Evolutionary conservation across 306 rosid genomes (phyloP).

Genomic region (Abrus precatorius): DNA sequence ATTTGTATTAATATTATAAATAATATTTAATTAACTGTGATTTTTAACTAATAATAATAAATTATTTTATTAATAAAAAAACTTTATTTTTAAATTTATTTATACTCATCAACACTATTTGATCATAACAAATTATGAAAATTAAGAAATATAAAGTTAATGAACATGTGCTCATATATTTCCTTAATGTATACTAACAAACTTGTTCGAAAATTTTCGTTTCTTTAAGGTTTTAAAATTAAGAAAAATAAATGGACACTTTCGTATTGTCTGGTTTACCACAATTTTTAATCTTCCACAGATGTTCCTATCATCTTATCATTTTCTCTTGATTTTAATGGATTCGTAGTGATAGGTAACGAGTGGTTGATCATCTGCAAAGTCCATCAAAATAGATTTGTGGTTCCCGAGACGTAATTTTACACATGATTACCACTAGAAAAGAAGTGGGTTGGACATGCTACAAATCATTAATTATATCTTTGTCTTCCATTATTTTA

Average conservation of each 20-base stretch:
- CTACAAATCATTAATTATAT: slow-evolving; percentile 19
- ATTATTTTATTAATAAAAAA: too few relatives aligned
- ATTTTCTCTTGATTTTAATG: slow-evolving; percentile 48
- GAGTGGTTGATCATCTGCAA: slow-evolving; percentile 41
- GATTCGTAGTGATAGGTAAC: slow-evolving; percentile 48
- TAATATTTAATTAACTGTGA: too few relatives aligned
- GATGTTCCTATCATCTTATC: slow-evolving; percentile 44
- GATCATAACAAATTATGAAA: background rate
- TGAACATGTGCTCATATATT: background rate
- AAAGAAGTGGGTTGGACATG: background rate
- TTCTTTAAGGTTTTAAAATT: background rate
- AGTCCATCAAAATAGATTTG: slow-evolving; percentile 32
- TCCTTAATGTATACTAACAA: background rate
- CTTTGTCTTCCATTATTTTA: slow-evolving; percentile 38
- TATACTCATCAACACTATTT: background rate
- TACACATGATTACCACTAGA: slow-evolving; percentile 22
- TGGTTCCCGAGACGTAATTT: slow-evolving; percentile 33
- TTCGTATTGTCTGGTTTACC: slow-evolving; percentile 26
- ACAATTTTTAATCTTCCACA: slow-evolving; percentile 42
- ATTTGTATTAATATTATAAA: too few relatives aligned
- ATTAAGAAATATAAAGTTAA: background rate
- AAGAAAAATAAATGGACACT: background rate
- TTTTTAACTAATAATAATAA: too few relatives aligned
- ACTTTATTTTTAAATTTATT: too few relatives aligned
- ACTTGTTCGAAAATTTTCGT: background rate